Evolutionary conservation across 768 basidiomycete genomes (phyloP).

Genomic region (Lactarius vividus): DNA sequence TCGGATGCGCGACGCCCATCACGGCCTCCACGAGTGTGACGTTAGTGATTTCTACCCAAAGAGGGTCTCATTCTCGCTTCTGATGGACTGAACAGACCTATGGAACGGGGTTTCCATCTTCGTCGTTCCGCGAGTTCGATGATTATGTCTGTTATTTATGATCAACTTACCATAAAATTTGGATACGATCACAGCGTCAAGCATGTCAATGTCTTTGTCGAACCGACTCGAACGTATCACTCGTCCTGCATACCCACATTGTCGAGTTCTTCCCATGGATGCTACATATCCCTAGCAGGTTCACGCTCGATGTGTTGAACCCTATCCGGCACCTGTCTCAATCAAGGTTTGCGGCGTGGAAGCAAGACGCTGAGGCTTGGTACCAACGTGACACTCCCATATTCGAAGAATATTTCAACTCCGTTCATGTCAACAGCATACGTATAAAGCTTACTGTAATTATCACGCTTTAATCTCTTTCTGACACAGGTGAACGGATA

Average conservation of each 20-base stretch:
- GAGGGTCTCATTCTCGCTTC: slow-evolving; percentile 2
- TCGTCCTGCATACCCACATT: slow-evolving; percentile 3
- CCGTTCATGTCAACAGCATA: background rate
- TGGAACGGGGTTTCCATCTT: slow-evolving; percentile 1
- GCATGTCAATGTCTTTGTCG: background rate
- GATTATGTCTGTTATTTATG: slow-evolving; percentile 8
- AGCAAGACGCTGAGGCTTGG: slow-evolving; percentile 7
- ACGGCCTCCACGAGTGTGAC: background rate
- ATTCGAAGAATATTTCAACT: slow-evolving; percentile 6
- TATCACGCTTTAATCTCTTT: background rate
- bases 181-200: background rate
- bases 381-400: slow-evolving; percentile 4
- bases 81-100: background rate
- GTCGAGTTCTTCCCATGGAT: slow-evolving; percentile 20
- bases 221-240: background rate
- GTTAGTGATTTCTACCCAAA: background rate
- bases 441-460: too few species aligned
- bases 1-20: background rate
- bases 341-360: slow-evolving; percentile 14
- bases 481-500: slow-evolving; percentile 6
- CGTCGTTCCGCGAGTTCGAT: slow-evolving; percentile 6
- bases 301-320: background rate
- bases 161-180: background rate
- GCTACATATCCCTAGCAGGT: slow-evolving; percentile 16
- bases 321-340: background rate